Evolutionary conservation across 257 asterid species (phyloP), one percentile per base, ranked within the genome.

Genomic region (Agastache rugosa): DNA sequence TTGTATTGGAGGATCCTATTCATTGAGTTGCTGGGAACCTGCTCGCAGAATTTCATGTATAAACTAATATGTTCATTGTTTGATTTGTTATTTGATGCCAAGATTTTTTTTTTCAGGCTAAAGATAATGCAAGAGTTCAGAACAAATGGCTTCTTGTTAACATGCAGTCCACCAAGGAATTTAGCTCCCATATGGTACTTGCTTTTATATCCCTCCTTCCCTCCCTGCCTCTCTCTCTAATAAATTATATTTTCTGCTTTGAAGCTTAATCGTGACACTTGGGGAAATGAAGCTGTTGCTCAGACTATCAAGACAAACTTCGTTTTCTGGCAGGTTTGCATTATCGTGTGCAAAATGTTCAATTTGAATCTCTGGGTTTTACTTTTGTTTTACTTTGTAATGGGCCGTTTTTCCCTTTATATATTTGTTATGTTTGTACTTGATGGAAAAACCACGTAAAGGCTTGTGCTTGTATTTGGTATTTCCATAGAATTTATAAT

Each of bases 251-350:
- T 67, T 75, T 19, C 62, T 67, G 35, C n/a, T 66, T 45, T 67
- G 79, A 80, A 94, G 99, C 97, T 95, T 56, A 95, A 95, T 80
- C 97, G 99, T 17, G 98, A 95, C 82, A 92, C 97, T 23, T 95
- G 99, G 99, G 99, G 87, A 73, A 89, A 92, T 81, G 99, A 95
- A 72, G 96, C 98, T 80, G 97, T 90, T 84, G 92, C 96, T 77
- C 98, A 92, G 76, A 95, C 99, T 75, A 90, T 95, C 81, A 95
- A 87, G 78, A 88, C 86, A 17, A 88, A 95, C 84, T 95, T 92
- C 82, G 69, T 95, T 85, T 95, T 95, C 86, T 95, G 99, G 99
- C 99, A 90, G 98, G 99, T 92, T 73, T 55, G 89, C 48, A 16
- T 50, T 80, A 19, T 45, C 59, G 27, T 82, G 59, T 51, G 79